phyloP scores from a whole-genome alignment of 768 basidiomycete genomes.

The Kwoniella dendrophila region DNA sequence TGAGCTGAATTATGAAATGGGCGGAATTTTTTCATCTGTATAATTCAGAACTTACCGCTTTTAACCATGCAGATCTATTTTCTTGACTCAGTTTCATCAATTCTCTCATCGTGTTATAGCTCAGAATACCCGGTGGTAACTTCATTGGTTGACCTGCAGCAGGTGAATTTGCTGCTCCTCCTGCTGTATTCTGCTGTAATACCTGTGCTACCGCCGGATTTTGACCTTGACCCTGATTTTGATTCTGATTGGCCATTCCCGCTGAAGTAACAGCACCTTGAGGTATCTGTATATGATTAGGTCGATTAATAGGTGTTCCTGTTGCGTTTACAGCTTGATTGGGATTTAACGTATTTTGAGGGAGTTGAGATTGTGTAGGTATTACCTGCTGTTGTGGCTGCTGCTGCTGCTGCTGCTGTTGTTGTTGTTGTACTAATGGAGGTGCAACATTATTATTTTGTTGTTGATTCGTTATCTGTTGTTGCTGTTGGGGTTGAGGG shows the following conservation, averaged over 20 bases:
- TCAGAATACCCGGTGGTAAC: slow-evolving; percentile 9
- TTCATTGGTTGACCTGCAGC: not conserved
- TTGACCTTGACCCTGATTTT: not conserved
- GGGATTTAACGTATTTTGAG: not conserved
- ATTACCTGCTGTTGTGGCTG: not conserved
- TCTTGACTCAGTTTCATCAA: slow-evolving; percentile 4
- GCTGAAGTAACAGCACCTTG: slow-evolving; percentile 9
- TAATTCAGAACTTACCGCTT: slow-evolving; percentile 7
- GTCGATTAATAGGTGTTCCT: too few relatives aligned
- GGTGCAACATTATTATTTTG: not conserved
- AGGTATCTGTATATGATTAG: too few relatives aligned
- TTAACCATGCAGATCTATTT: slow-evolving; percentile 13
- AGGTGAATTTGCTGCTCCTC: not conserved
- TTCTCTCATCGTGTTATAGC: slow-evolving; percentile 4
- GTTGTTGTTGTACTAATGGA: not conserved
- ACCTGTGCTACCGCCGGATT: not conserved
- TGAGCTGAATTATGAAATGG: not conserved
- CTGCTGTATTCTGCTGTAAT: not conserved
- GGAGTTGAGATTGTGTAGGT: not conserved
- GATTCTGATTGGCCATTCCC: slow-evolving; percentile 3
- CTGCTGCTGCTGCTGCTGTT: not conserved
- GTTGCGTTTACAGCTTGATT: not conserved
- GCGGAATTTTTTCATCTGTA: too few relatives aligned
- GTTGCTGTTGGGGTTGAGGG: not conserved
- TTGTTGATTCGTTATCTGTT: not conserved